Conservation (phyloP, 441 rosid genomes). For the Euphorbia schlechtendalii region DNA sequence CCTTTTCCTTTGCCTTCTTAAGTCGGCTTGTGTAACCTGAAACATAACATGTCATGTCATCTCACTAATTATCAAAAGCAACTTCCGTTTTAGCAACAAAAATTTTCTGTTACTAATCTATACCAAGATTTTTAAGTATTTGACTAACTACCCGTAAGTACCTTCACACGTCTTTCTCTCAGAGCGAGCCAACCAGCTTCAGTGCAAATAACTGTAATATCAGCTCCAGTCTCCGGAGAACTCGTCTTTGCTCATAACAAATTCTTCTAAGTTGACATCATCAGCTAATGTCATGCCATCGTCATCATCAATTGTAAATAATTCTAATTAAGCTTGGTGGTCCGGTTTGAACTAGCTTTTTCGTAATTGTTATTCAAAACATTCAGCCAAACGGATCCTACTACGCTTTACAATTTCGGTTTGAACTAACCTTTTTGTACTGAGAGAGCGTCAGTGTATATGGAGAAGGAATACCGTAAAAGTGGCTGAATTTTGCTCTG, state of each 20-base stretch:
- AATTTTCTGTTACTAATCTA: background rate
- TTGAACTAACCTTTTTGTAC: no score
- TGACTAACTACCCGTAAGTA: constrained; percentile 11
- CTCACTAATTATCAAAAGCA: background rate
- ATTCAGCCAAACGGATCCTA: no score
- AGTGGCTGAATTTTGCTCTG: no score
- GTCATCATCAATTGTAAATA: no score
- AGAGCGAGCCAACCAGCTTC: constrained; percentile 94
- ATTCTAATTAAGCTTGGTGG: no score
- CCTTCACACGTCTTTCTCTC: constrained; percentile 96
- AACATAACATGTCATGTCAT: background rate
- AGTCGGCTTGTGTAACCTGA: constrained; percentile 31
- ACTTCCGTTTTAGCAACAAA: no score
- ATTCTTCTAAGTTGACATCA: constrained; percentile 96
- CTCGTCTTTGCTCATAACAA: constrained; percentile 98
- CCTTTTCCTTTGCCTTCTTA: constrained; percentile 37
- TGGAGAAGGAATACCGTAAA: no score
- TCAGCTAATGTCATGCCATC: constrained; percentile 95
- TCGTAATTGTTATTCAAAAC: no score
- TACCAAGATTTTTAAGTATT: background rate
- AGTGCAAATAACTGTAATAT: constrained; percentile 91
- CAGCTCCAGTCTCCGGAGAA: constrained; percentile 99
- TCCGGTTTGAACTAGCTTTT: no score
- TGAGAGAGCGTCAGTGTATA: no score
- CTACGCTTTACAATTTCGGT: no score